phyloP scores from a whole-genome alignment of 352 stramenopile genomes.

The Globisporangium barbulae region DNA sequence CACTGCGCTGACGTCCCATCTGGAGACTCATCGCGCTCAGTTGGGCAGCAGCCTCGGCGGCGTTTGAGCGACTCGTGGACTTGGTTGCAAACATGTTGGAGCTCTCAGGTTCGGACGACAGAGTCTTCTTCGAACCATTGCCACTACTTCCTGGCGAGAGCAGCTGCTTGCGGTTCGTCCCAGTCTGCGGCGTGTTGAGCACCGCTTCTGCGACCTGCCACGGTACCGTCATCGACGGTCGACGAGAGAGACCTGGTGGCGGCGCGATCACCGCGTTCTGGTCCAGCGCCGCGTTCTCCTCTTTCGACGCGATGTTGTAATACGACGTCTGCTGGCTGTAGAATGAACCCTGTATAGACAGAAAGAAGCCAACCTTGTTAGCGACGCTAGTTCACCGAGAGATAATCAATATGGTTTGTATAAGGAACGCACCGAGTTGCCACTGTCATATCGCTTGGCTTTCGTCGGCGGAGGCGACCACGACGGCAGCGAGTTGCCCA shows the following conservation, averaged over 20 bases:
- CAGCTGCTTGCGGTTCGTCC: constrained; percentile 59
- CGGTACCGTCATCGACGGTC: constrained; percentile 81
- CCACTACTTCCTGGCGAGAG: constrained; percentile 28
- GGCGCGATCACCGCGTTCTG: constrained; percentile 67
- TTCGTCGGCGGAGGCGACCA: constrained; percentile 75
- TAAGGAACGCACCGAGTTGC: constrained; percentile 14
- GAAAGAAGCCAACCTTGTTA: not conserved
- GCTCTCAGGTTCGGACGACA: constrained; percentile 18
- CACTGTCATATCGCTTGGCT: constrained; percentile 65
- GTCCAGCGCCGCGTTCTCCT: constrained; percentile 50
- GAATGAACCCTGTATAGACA: constrained; percentile 33
- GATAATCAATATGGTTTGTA: too few species aligned
- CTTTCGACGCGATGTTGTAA: constrained; percentile 63
- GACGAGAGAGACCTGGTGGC: constrained; percentile 65
- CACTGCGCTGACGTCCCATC: constrained; percentile 41
- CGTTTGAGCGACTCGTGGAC: constrained; percentile 31
- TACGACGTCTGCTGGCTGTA: constrained; percentile 74
- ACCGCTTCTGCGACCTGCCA: constrained; percentile 84
- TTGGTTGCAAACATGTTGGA: constrained; percentile 40
- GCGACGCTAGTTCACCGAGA: not conserved
- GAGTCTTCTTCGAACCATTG: constrained; percentile 18
- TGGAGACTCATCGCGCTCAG: constrained; percentile 49
- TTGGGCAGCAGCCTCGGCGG: constrained; percentile 63
- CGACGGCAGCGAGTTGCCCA: constrained; percentile 62
- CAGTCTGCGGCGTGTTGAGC: constrained; percentile 77